A percentile compares a stretch with the other conserved stretches of the same genome.
Conservation (phyloP, 176 grass and related monocot species). For the Cocos nucifera region DNA sequence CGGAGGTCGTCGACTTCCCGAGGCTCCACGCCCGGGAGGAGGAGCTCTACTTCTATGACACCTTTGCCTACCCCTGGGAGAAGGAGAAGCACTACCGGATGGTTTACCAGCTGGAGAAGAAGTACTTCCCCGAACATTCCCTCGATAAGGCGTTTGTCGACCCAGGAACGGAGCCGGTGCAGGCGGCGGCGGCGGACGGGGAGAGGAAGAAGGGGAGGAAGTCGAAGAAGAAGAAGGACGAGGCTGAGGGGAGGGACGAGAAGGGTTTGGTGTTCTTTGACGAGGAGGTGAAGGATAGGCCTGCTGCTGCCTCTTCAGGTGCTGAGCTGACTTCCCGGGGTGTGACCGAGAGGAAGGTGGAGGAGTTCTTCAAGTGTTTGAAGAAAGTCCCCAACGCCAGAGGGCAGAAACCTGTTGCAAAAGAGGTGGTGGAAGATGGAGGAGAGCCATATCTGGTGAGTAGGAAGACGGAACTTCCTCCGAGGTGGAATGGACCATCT, state of each 20-base stretch:
- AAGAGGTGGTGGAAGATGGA: slow-evolving; percentile 2
- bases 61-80: slow-evolving; percentile 91
- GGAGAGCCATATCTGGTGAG: slow-evolving; percentile 49
- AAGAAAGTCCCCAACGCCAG: slow-evolving; percentile 42
- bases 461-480: slow-evolving; percentile 70
- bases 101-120: slow-evolving; percentile 94
- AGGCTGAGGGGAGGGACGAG: slow-evolving; percentile 19
- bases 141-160: slow-evolving; percentile 85
- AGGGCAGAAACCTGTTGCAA: background rate
- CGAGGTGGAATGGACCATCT: slow-evolving; percentile 63
- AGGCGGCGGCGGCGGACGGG: slow-evolving; percentile 7
- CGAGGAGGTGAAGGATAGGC: slow-evolving; percentile 30
- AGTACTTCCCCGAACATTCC: slow-evolving; percentile 86
- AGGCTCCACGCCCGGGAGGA: slow-evolving; percentile 84
- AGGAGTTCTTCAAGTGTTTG: slow-evolving; percentile 84
- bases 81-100: slow-evolving; percentile 98
- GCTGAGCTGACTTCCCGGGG: background rate
- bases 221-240: slow-evolving; percentile 3
- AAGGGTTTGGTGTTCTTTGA: slow-evolving; percentile 79
- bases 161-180: slow-evolving; percentile 15
- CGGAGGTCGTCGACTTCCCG: slow-evolving; percentile 85
- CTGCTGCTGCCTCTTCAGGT: background rate
- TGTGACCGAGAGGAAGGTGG: slow-evolving; percentile 80
- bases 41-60: slow-evolving; percentile 93
- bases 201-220: slow-evolving; percentile 10